Evolutionary conservation across 2,329 filamentous ascomycete genomes (phyloP), one percentile per base, ranked within the genome.

Genomic region (Penicillium palitans): DNA sequence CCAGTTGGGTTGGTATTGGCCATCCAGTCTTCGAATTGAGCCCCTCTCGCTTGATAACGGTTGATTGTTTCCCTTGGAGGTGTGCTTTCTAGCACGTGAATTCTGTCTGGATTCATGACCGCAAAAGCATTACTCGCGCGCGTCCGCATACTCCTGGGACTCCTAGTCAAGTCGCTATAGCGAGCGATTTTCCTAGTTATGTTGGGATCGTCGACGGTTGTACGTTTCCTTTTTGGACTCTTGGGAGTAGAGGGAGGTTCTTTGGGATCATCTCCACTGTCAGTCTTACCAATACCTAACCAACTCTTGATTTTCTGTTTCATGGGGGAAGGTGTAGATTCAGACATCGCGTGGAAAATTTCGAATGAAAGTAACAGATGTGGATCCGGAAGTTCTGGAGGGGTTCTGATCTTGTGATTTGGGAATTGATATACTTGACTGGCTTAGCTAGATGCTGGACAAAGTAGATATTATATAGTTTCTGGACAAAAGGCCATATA

Each of bases 71-170:
- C 6, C 6, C 2, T 13, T 4, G 10, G 1, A 17, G 46, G 46
- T 7, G 46, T 35, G n/a, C 0, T 1, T 1, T 25, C 1, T 15
- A 24, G 0, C 4, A 48, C 4, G 13, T 10, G 8, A 1, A 48
- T 7, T 17, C 3, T 15, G 19, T 35, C 45, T 17, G 45, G 8
- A 7, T 48, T 48, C 0, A 24, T 0, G 17, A 3, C 1, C 15
- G 45, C 6, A 8, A 1, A 3, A 33, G 4, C 0, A 1, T 4
- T n/a, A 48, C 2, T 9, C 6, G 3, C 2, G 4, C 2, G 9
- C 13, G 5, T 33, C 1, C 29, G 5, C 21, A 0, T 0, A 2
- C 0, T 24, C 5, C 29, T 33, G 19, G 19, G 19, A 17, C 2
- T 33, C 7, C 13, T n/a, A n/a, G n/a, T n/a, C n/a, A n/a, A n/a